Conservation (phyloP, 495 filamentous ascomycete species). For the Lasiosphaeria ovina region DNA sequence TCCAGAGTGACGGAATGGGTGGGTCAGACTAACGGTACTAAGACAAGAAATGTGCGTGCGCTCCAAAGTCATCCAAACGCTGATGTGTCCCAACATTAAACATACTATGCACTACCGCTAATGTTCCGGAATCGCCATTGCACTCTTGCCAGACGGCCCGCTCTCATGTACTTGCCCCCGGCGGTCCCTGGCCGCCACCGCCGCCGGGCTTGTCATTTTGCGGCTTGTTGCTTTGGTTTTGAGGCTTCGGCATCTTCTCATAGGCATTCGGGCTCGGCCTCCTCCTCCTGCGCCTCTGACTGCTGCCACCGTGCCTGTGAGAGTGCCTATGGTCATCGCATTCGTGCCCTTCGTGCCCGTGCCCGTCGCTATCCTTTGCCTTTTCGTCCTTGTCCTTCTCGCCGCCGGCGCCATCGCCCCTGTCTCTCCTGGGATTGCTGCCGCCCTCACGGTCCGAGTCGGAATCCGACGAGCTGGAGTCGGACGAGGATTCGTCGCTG, state of each 20-base stretch:
- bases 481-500: conserved; percentile 68
- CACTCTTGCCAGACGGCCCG: no score
- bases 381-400: conserved; percentile 35
- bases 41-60: no score
- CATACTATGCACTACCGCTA: no score
- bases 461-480: conserved; percentile 46
- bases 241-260: conserved; percentile 77
- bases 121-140: no score
- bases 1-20: no score
- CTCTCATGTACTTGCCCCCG: no score
- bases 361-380: conserved; percentile 40
- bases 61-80: no score
- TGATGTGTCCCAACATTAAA: no score
- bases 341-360: conserved; percentile 18
- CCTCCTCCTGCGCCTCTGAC: conserved; percentile 38
- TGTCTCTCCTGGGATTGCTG: conserved; percentile 25
- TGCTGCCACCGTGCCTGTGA: conserved; percentile 15
- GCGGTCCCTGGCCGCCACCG: conserved; percentile 3
- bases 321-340: conserved; percentile 32
- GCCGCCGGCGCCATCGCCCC: conserved; percentile 12
- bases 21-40: no score
- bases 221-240: conserved; percentile 29
- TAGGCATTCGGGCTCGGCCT: conserved; percentile 89
- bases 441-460: conserved; percentile 37
- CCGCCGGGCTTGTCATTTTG: conserved; percentile 5